A percentile compares a stretch with the other conserved stretches of the same genome.
phyloP scores from a whole-genome alignment of 1,284 basidiomycete genomes.

The Cryptococcus sp. region DNA sequence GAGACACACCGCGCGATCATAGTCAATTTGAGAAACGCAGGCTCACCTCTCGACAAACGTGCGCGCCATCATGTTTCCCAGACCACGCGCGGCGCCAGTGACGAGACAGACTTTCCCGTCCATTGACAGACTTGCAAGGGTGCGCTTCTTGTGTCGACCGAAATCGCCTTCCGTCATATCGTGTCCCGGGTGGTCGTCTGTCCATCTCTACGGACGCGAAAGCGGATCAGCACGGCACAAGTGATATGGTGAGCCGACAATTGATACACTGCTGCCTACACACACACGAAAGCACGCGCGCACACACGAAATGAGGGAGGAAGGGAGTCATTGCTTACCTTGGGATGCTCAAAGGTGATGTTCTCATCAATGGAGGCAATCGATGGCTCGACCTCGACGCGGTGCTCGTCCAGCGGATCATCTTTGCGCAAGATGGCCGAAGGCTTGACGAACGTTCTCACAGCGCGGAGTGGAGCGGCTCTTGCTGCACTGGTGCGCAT shows the following conservation, averaged over 20 bases:
- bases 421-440: conserved; percentile 8
- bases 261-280: too few relatives aligned
- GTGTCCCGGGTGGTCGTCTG: conserved; percentile 43
- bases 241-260: too few relatives aligned
- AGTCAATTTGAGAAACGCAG: too few relatives aligned
- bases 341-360: conserved; percentile 38
- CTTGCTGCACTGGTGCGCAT: conserved; percentile 4
- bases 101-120: conserved; percentile 77
- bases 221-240: neutral
- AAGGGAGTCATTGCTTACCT: conserved; percentile 24
- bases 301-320: neutral
- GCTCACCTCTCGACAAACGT: conserved; percentile 83
- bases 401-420: conserved; percentile 42
- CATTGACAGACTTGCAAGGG: conserved; percentile 47
- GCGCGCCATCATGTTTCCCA: conserved; percentile 84
- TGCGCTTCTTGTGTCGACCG: conserved; percentile 48
- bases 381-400: conserved; percentile 40
- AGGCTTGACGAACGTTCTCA: conserved; percentile 8
- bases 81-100: conserved; percentile 89
- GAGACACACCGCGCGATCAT: too few relatives aligned
- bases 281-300: too few relatives aligned
- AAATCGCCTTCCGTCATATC: conserved; percentile 39
- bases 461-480: conserved; percentile 2
- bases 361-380: conserved; percentile 37
- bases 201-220: conserved; percentile 17